Conservation (phyloP, 1,284 basidiomycete genomes). For the Leccinum colubrinum region DNA sequence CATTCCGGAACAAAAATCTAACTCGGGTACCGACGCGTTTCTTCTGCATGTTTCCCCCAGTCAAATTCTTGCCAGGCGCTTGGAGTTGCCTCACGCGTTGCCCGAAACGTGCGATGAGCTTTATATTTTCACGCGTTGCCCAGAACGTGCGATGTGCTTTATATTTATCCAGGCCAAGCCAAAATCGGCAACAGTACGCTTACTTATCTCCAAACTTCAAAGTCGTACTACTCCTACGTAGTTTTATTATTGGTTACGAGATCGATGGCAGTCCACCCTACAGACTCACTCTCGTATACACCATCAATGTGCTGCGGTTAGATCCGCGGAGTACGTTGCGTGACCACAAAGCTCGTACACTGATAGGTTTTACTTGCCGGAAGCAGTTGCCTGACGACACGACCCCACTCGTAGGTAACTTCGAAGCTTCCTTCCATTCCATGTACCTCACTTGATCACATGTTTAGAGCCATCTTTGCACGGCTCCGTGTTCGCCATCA, state of each 20-base stretch:
- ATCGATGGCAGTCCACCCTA: background rate
- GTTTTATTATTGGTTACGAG: slow-evolving; percentile 14
- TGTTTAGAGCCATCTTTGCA: background rate
- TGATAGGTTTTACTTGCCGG: slow-evolving; percentile 11
- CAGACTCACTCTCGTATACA: slow-evolving; percentile 10
- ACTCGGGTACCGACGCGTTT: background rate
- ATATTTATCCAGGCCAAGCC: background rate
- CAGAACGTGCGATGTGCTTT: background rate
- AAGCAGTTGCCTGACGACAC: slow-evolving; percentile 6
- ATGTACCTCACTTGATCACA: slow-evolving; percentile 9
- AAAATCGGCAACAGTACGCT: background rate
- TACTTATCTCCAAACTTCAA: slow-evolving; percentile 4
- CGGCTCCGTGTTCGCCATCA: slow-evolving; percentile 8
- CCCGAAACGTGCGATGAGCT: background rate
- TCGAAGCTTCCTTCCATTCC: slow-evolving; percentile 19
- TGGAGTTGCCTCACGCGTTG: slow-evolving; percentile 1
- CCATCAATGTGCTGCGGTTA: slow-evolving; percentile 10
- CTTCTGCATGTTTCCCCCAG: background rate
- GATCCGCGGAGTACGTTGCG: slow-evolving; percentile 21
- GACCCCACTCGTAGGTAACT: background rate
- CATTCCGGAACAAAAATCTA: slow-evolving; percentile 8
- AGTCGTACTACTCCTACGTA: background rate
- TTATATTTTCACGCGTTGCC: slow-evolving; percentile 1
- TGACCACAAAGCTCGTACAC: background rate
- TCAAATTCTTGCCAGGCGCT: slow-evolving; percentile 4